A percentile compares a stretch with the other conserved stretches of the same genome.
phyloP scores from a whole-genome alignment of 495 filamentous ascomycete species.

The Penicillium cinerascens region DNA sequence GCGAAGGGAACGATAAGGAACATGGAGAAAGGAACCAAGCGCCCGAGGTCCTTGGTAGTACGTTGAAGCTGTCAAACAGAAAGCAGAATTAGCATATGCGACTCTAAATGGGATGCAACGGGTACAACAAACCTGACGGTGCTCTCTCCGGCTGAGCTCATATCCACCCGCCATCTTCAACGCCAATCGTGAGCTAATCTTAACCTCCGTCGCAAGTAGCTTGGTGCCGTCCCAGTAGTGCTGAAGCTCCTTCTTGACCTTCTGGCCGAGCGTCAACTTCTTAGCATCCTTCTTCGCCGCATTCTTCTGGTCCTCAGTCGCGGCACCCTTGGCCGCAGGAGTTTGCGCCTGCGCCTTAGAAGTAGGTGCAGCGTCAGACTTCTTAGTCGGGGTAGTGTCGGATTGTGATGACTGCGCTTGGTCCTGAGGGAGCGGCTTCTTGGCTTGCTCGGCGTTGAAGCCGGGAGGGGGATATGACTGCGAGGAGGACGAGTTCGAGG shows the following conservation, averaged over 20 bases:
- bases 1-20: slow-evolving; percentile 97
- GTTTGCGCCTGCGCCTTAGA: slow-evolving; percentile 43
- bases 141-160: slow-evolving; percentile 90
- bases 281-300: slow-evolving; percentile 76
- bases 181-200: slow-evolving; percentile 84
- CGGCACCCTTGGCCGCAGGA: slow-evolving; percentile 41
- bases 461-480: slow-evolving; percentile 78
- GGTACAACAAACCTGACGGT: slow-evolving; percentile 62
- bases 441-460: slow-evolving; percentile 87
- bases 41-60: slow-evolving; percentile 89
- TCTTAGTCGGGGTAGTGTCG: slow-evolving; percentile 26
- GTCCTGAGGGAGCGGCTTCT: slow-evolving; percentile 69
- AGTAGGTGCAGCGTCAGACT: slow-evolving; percentile 36
- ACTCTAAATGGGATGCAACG: not conserved
- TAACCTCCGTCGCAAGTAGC: slow-evolving; percentile 85
- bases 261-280: slow-evolving; percentile 84
- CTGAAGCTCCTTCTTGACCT: slow-evolving; percentile 83
- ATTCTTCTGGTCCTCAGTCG: slow-evolving; percentile 46
- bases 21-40: slow-evolving; percentile 91
- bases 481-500: slow-evolving; percentile 52
- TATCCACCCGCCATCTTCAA: slow-evolving; percentile 98
- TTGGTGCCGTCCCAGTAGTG: slow-evolving; percentile 99
- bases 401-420: slow-evolving; percentile 30
- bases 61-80: slow-evolving; percentile 61
- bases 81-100: slow-evolving; percentile 10